Conservation (phyloP, 257 asterid genomes). For the Striga asiatica region DNA sequence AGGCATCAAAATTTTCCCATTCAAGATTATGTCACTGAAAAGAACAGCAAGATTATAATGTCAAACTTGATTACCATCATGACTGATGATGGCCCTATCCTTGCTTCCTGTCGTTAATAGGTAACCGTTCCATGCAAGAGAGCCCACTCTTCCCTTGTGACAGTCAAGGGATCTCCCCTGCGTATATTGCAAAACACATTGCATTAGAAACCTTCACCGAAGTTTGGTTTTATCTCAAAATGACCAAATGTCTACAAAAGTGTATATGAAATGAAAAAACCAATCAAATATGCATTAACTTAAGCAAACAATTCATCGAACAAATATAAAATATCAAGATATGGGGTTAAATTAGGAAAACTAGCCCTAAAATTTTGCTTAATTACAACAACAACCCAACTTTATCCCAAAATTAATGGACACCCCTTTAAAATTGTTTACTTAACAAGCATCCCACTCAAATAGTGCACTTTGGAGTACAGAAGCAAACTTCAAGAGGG, state of each 20-base stretch:
- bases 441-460: not conserved
- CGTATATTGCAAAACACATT: not conserved
- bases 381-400: not conserved
- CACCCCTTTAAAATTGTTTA: not conserved
- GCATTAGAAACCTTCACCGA: not conserved
- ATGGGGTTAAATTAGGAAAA: not conserved
- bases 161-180: slow-evolving; percentile 51
- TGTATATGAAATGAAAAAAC: too few relatives aligned
- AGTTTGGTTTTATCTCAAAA: not conserved
- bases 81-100: slow-evolving; percentile 47
- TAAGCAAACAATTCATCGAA: too few relatives aligned
- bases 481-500: too few relatives aligned
- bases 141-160: slow-evolving; percentile 42
- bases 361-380: not conserved
- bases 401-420: not conserved
- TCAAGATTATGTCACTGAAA: not conserved
- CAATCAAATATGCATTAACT: too few relatives aligned
- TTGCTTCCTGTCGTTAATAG: slow-evolving; percentile 57
- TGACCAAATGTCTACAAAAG: not conserved
- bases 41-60: not conserved
- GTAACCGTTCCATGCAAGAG: slow-evolving; percentile 55
- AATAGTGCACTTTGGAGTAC: too few relatives aligned
- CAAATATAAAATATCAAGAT: too few relatives aligned
- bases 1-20: not conserved
- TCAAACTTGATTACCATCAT: slow-evolving; percentile 40